These are phyloP conservation scores for Rhizoclosmatium sp. DNA, from an alignment of 192 early-diverging fungal genomes.

Conservation along the genomic window DNA sequence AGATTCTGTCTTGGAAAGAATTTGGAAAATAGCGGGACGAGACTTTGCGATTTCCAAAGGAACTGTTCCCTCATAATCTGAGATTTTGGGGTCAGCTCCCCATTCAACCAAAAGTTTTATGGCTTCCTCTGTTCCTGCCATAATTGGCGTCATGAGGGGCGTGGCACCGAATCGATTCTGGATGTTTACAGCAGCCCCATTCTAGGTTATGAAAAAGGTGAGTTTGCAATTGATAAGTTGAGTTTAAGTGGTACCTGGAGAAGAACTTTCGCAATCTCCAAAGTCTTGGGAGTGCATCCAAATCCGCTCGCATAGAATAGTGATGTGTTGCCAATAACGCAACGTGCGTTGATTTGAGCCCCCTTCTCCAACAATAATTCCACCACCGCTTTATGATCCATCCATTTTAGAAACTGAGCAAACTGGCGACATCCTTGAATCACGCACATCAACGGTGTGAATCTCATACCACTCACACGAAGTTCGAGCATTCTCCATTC, in stretches of 20 bases:
- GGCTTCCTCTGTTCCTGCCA: neutral
- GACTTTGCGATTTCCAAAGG: neutral
- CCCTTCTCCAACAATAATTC: constrained; percentile 1
- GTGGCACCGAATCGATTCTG: constrained; percentile 15
- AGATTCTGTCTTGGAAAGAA: neutral
- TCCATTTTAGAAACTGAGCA: neutral
- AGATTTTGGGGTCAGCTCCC: neutral
- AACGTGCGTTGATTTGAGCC: neutral
- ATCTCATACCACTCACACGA: neutral
- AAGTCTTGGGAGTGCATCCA: neutral
- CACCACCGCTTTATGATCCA: constrained; percentile 4
- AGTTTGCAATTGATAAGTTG: neutral
- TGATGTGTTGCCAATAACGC: constrained; percentile 7
- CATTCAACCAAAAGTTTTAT: neutral
- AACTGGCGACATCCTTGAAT: constrained; percentile 1
- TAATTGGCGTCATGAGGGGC: neutral
- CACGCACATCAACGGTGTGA: neutral
- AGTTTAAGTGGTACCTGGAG: neutral
- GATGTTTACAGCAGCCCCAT: neutral
- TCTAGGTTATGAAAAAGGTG: neutral
- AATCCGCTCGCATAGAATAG: constrained; percentile 7
- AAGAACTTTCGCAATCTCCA: constrained; percentile 1
- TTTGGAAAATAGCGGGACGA: constrained; percentile 3
- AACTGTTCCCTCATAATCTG: constrained; percentile 9
- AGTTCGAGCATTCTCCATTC: neutral